Evolutionary conservation across 768 basidiomycete species (phyloP).

Genomic region (Tulasnella sp.): DNA sequence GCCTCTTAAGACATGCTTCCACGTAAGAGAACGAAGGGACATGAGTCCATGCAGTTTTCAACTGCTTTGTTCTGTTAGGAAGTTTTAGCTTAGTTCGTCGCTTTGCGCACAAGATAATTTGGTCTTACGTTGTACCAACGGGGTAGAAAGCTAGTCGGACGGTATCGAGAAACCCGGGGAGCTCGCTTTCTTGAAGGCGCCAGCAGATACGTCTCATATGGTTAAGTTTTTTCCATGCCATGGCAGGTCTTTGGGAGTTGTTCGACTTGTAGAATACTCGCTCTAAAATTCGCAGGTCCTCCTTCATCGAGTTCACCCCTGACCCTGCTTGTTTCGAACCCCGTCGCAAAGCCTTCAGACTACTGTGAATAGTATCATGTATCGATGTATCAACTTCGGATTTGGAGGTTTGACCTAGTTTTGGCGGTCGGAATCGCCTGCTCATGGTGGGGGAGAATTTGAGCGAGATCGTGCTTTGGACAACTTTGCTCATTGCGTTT

Average conservation of each 20-base stretch:
- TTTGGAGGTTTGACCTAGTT: not conserved
- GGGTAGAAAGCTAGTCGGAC: not conserved
- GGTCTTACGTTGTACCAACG: not conserved
- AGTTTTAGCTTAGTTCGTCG: not conserved
- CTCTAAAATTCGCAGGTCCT: slow-evolving; percentile 45
- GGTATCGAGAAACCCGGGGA: not conserved
- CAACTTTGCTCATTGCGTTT: slow-evolving; percentile 31
- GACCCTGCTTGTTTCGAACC: slow-evolving; percentile 8
- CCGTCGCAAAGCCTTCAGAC: slow-evolving; percentile 27
- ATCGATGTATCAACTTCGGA: slow-evolving; percentile 24
- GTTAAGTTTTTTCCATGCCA: slow-evolving; percentile 6
- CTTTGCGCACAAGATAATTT: not conserved
- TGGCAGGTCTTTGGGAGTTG: slow-evolving; percentile 8
- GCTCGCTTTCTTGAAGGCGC: not conserved
- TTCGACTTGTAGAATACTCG: slow-evolving; percentile 18
- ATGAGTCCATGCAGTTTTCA: slow-evolving; percentile 12
- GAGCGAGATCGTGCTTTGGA: slow-evolving; percentile 37
- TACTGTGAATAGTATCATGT: slow-evolving; percentile 30
- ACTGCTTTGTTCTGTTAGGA: not conserved
- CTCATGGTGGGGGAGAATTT: slow-evolving; percentile 28
- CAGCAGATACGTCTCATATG: not conserved
- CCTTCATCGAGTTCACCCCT: slow-evolving; percentile 31
- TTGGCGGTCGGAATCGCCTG: slow-evolving; percentile 1
- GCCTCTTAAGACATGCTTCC: not conserved
- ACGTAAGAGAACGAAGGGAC: not conserved